Percentiles rank a stretch among this genome's conserved stretches.
phyloP scores from a whole-genome alignment of 768 basidiomycete genomes.

The Termitomyces sp. region DNA sequence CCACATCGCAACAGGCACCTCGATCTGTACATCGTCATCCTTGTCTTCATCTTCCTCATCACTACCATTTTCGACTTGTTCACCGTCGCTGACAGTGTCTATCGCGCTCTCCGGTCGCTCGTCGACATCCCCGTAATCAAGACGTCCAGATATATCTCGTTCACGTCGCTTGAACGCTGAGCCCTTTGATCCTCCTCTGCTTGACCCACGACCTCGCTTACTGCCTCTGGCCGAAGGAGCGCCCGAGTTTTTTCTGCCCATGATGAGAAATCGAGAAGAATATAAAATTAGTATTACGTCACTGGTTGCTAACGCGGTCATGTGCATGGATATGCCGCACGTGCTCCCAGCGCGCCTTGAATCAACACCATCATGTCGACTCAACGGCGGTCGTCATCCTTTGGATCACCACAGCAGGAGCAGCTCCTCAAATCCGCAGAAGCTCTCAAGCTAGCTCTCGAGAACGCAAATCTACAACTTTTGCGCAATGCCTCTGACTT shows the following conservation, averaged over 20 bases:
- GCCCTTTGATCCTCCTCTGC: conserved; percentile 19
- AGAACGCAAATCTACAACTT: conserved; percentile 34
- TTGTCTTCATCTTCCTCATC: conserved; percentile 25
- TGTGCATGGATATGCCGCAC: neutral
- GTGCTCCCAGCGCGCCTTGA: conserved; percentile 4
- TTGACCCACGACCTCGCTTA: conserved; percentile 27
- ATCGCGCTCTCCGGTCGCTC: conserved; percentile 58
- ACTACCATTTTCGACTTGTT: conserved; percentile 25
- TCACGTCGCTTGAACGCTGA: conserved; percentile 14
- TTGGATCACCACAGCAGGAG: conserved; percentile 28
- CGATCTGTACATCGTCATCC: conserved; percentile 34
- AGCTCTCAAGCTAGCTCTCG: conserved; percentile 28
- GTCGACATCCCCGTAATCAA: conserved; percentile 21
- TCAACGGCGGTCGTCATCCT: conserved; percentile 11
- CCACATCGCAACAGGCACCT: conserved; percentile 95
- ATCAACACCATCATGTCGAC: neutral
- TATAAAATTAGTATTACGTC: neutral
- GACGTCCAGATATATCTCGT: conserved; percentile 5
- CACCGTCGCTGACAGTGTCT: conserved; percentile 41
- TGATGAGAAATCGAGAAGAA: conserved; percentile 12
- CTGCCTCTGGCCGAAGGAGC: conserved; percentile 26
- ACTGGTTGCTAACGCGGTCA: neutral
- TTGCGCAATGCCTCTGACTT: conserved; percentile 33
- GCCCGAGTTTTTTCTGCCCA: conserved; percentile 41
- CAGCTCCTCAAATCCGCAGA: conserved; percentile 30